These are phyloP conservation scores for Diospyros kaki DNA, from an alignment of 148 eudicot species.

Conservation along the genomic window DNA sequence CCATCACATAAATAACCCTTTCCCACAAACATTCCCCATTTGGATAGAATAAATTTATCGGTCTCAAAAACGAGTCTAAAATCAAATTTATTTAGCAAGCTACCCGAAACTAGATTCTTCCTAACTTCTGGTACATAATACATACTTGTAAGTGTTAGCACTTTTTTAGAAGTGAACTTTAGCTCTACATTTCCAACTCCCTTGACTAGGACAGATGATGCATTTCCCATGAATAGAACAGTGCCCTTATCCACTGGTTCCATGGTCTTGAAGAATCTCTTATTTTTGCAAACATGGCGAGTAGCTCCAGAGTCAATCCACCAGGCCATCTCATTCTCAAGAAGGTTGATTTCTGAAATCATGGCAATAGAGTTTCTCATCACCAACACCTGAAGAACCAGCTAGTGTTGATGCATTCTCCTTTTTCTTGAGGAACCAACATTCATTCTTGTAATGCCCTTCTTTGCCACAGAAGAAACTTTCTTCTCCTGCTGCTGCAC, in stretches of 20 bases:
- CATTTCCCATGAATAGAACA: neutral
- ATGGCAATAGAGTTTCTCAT: neutral
- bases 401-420: no score
- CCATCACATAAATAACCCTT: neutral
- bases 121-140: neutral
- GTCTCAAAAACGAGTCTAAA: neutral
- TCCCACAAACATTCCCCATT: neutral
- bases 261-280: neutral
- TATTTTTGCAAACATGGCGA: constrained; percentile 8
- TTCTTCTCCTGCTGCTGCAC: neutral
- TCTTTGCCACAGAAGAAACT: neutral
- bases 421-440: neutral
- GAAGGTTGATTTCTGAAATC: neutral
- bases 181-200: neutral
- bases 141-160: neutral
- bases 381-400: no score
- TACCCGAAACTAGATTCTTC: neutral
- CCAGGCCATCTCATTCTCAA: constrained; percentile 4
- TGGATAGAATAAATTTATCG: neutral
- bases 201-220: neutral
- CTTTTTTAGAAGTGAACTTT: neutral
- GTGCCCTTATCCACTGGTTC: neutral
- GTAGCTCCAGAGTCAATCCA: constrained; percentile 15
- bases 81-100: neutral
- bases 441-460: constrained; percentile 1